Evolutionary conservation across 192 early-diverging fungal species (phyloP).

Genomic region (Coemansia sp.): DNA sequence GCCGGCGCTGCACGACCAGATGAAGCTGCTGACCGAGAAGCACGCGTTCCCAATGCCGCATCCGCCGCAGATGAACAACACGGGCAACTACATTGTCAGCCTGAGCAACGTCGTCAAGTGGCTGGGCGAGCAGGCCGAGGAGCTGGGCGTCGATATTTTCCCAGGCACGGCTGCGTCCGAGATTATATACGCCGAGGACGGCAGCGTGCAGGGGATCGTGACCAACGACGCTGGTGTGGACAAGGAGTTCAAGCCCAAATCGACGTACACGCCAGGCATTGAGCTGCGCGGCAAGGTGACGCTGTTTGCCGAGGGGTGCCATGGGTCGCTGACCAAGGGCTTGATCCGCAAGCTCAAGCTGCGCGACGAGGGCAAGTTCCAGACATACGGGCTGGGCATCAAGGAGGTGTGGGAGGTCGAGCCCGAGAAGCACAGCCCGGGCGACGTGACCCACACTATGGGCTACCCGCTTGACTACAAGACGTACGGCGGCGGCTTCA

Average conservation of each 20-base stretch:
- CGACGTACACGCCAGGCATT: slow-evolving; percentile 92
- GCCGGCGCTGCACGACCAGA: slow-evolving; percentile 78
- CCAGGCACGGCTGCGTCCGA: slow-evolving; percentile 89
- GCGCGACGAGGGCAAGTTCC: slow-evolving; percentile 79
- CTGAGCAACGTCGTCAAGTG: slow-evolving; percentile 91
- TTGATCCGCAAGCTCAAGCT: slow-evolving; percentile 85
- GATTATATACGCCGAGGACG: slow-evolving; percentile 90
- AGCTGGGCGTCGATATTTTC: slow-evolving; percentile 93
- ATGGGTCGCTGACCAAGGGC: slow-evolving; percentile 92
- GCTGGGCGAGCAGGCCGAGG: slow-evolving; percentile 96
- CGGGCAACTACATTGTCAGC: slow-evolving; percentile 97
- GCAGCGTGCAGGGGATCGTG: slow-evolving; percentile 87
- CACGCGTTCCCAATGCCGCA: slow-evolving; percentile 81
- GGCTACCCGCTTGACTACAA: slow-evolving; percentile 90
- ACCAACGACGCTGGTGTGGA: slow-evolving; percentile 95
- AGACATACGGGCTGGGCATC: slow-evolving; percentile 94
- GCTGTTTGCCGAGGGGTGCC: slow-evolving; percentile 97
- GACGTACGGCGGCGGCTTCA: slow-evolving; percentile 93
- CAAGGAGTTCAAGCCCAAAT: slow-evolving; percentile 84
- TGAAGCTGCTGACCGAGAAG: slow-evolving; percentile 80
- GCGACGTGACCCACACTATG: slow-evolving; percentile 80
- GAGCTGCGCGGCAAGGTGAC: slow-evolving; percentile 92
- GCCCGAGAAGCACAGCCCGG: slow-evolving; percentile 78
- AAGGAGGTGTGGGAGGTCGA: slow-evolving; percentile 99
- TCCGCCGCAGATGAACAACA: slow-evolving; percentile 93